phyloP scores from a whole-genome alignment of 1,284 basidiomycete genomes.

The Schizophyllum commune region DNA sequence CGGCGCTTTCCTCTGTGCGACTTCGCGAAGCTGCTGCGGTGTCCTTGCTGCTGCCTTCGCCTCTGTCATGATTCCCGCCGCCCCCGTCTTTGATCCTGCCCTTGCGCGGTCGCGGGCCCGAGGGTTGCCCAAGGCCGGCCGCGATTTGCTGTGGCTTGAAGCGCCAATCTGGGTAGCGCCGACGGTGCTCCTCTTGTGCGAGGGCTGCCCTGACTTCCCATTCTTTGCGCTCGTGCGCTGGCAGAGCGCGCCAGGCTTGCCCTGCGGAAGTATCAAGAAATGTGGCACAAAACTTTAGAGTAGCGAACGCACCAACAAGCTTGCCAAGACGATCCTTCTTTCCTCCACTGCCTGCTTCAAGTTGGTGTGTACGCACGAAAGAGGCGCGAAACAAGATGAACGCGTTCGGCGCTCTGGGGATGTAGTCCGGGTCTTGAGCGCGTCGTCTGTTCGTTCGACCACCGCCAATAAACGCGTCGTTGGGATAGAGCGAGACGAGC shows the following conservation, averaged over 20 bases:
- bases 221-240: conserved; percentile 8
- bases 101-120: conserved; percentile 9
- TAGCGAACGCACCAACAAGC: conserved; percentile 10
- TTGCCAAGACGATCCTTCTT: conserved; percentile 12
- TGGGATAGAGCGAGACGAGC: neutral
- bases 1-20: neutral
- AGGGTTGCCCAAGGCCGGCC: conserved; percentile 4
- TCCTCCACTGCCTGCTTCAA: conserved; percentile 10
- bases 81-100: conserved; percentile 13
- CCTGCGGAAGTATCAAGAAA: conserved; percentile 1
- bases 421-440: conserved; percentile 2
- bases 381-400: conserved; percentile 14
- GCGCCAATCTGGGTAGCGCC: conserved; percentile 13
- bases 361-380: conserved; percentile 13
- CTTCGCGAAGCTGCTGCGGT: neutral
- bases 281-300: neutral
- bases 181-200: conserved; percentile 12
- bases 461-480: neutral
- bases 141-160: conserved; percentile 6
- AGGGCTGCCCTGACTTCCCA: conserved; percentile 14
- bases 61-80: conserved; percentile 1
- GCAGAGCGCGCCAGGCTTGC: conserved; percentile 10
- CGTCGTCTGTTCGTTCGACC: neutral
- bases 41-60: neutral
- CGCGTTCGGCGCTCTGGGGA: conserved; percentile 15